A percentile compares a stretch with the other conserved stretches of the same genome.
These are phyloP conservation scores for Ganoderma lingzhi DNA, from an alignment of 1,284 basidiomycete genomes.

Conservation along the genomic window DNA sequence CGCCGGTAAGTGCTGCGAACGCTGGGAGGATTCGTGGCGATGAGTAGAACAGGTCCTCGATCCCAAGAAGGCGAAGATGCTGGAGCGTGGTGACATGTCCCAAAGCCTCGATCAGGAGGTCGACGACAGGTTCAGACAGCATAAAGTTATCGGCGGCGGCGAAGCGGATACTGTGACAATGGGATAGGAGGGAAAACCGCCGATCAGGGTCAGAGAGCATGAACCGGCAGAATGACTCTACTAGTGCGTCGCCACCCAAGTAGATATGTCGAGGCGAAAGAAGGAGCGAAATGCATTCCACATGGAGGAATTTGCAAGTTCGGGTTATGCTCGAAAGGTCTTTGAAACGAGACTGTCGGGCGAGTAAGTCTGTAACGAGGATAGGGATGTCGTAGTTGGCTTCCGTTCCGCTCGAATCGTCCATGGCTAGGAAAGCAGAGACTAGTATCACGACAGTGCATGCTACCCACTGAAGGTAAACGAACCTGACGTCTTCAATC, in stretches of 20 bases:
- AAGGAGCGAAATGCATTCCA: neutral
- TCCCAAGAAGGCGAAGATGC: too few relatives aligned
- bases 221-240: neutral
- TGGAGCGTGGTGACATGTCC: neutral
- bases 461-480: too few relatives aligned
- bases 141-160: accelerated
- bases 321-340: neutral
- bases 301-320: neutral
- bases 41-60: too few relatives aligned
- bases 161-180: neutral
- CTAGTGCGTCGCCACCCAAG: neutral
- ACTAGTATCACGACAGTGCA: too few relatives aligned
- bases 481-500: too few relatives aligned
- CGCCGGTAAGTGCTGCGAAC: too few relatives aligned
- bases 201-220: neutral
- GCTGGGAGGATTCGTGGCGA: too few relatives aligned
- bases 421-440: too few relatives aligned
- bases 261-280: neutral
- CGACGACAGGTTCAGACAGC: neutral
- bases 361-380: too few relatives aligned
- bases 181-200: neutral
- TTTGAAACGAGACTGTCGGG: too few relatives aligned
- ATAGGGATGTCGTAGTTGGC: too few relatives aligned
- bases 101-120: neutral
- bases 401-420: neutral